Conservation (phyloP, 805 yeast species). For the Metschnikowia kofuensis region DNA sequence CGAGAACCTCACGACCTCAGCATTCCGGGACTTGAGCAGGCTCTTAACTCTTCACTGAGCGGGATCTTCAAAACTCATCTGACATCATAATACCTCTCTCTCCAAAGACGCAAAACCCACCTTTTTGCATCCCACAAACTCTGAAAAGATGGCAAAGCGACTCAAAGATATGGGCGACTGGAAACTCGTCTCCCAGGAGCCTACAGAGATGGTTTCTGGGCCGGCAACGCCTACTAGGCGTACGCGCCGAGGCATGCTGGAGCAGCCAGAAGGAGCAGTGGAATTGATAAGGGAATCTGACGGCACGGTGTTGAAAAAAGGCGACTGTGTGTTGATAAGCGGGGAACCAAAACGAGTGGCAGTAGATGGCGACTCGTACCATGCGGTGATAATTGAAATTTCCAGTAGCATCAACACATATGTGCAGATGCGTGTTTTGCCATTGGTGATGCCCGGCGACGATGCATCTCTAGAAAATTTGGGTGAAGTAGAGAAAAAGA, state of each 20-base stretch:
- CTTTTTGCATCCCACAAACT: neutral
- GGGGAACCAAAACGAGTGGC: slow-evolving; percentile 25
- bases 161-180: slow-evolving; percentile 17
- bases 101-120: neutral
- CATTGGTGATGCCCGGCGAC: slow-evolving; percentile 43
- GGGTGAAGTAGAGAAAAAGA: no score
- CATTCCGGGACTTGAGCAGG: no score
- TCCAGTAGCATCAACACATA: slow-evolving; percentile 47
- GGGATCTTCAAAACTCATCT: no score
- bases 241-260: slow-evolving; percentile 17
- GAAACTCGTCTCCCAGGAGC: slow-evolving; percentile 9
- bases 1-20: no score
- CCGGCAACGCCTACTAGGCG: slow-evolving; percentile 20
- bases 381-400: slow-evolving; percentile 52
- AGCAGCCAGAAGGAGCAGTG: neutral
- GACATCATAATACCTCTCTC: no score
- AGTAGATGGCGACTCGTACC: slow-evolving; percentile 25
- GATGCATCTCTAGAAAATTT: neutral
- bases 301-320: slow-evolving; percentile 47
- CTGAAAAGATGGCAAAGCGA: slow-evolving; percentile 13
- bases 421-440: slow-evolving; percentile 47
- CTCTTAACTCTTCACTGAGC: no score
- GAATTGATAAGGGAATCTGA: slow-evolving; percentile 30
- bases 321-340: slow-evolving; percentile 48
- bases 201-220: neutral